Evolutionary conservation across 2,329 filamentous ascomycete genomes (phyloP).

Genomic region (Botrytis hyacinthi): DNA sequence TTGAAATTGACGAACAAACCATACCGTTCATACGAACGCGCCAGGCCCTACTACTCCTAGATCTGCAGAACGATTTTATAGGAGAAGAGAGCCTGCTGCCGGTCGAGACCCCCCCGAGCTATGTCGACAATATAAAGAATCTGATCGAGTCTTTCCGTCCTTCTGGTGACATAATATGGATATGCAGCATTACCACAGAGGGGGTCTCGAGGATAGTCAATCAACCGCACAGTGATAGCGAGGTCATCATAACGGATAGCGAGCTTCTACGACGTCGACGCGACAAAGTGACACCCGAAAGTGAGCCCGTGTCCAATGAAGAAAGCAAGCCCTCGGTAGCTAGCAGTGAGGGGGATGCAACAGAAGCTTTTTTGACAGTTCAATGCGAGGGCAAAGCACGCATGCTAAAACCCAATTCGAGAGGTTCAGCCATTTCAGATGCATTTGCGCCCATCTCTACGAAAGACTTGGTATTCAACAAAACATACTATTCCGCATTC

Average conservation of each 20-base stretch:
- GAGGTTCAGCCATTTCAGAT: slow-evolving; percentile 14
- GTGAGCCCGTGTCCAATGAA: slow-evolving; percentile 21
- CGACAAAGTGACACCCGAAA: slow-evolving; percentile 9
- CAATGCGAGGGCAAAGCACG: slow-evolving; percentile 33
- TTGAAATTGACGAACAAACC: slow-evolving; percentile 55
- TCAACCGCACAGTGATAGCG: slow-evolving; percentile 41
- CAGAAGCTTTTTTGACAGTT: slow-evolving; percentile 36
- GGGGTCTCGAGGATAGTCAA: slow-evolving; percentile 56
- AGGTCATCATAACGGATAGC: slow-evolving; percentile 37
- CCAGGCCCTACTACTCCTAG: slow-evolving; percentile 75
- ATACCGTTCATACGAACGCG: slow-evolving; percentile 58
- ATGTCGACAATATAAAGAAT: slow-evolving; percentile 63
- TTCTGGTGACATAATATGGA: slow-evolving; percentile 76
- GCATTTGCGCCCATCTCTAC: slow-evolving; percentile 12
- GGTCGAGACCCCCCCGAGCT: slow-evolving; percentile 60
- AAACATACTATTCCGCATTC: slow-evolving; percentile 87
- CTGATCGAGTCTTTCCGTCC: slow-evolving; percentile 72
- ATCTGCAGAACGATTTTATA: slow-evolving; percentile 89
- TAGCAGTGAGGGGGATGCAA: slow-evolving; percentile 16
- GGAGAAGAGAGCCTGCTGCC: slow-evolving; percentile 64
- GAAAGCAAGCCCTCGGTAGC: slow-evolving; percentile 20
- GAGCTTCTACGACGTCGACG: slow-evolving; percentile 26
- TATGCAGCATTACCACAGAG: slow-evolving; percentile 68
- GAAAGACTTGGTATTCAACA: slow-evolving; percentile 54
- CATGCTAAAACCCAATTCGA: slow-evolving; percentile 43